These are phyloP conservation scores for Cerioporus squamosus DNA, from an alignment of 1,284 basidiomycete species.

Conservation along the genomic window DNA sequence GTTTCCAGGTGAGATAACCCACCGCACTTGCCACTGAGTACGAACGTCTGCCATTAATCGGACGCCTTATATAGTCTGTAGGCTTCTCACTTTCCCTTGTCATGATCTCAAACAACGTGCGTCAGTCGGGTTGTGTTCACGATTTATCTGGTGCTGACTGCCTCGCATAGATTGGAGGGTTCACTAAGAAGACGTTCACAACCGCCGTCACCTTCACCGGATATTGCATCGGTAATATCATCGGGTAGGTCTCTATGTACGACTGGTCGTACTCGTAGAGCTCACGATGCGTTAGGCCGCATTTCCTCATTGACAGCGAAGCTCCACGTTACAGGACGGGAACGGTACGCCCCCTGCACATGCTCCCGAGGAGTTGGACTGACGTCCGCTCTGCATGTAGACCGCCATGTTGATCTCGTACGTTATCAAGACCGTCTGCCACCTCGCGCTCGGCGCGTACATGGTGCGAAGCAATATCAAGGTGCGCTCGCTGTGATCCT, in stretches of 20 bases:
- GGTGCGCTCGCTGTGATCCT: background rate
- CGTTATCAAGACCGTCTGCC: conserved; percentile 22
- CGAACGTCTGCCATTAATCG: too few relatives aligned
- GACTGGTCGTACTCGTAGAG: background rate
- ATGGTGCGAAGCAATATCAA: conserved; percentile 27
- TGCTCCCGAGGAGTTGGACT: too few relatives aligned
- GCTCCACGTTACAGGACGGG: conserved; percentile 17
- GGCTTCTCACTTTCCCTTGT: conserved; percentile 32
- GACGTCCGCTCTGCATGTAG: too few relatives aligned
- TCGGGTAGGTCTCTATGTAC: conserved; percentile 10
- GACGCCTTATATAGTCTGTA: too few relatives aligned
- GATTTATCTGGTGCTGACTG: too few relatives aligned
- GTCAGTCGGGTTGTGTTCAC: background rate
- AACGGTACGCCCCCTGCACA: too few relatives aligned
- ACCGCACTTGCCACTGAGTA: too few relatives aligned
- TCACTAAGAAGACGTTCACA: conserved; percentile 35
- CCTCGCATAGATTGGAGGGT: conserved; percentile 30
- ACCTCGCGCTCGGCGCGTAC: conserved; percentile 24
- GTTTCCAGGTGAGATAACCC: conserved; percentile 29
- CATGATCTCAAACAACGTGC: conserved; percentile 36
- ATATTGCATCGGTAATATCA: conserved; percentile 27
- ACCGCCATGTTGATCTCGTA: conserved; percentile 28
- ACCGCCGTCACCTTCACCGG: conserved; percentile 30
- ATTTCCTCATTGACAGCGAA: conserved; percentile 24
- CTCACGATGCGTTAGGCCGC: conserved; percentile 5